A percentile compares a stretch with the other conserved stretches of the same genome.
Conservation (phyloP, 2,329 filamentous ascomycete genomes). For the Aureobasidium subglaciale region DNA sequence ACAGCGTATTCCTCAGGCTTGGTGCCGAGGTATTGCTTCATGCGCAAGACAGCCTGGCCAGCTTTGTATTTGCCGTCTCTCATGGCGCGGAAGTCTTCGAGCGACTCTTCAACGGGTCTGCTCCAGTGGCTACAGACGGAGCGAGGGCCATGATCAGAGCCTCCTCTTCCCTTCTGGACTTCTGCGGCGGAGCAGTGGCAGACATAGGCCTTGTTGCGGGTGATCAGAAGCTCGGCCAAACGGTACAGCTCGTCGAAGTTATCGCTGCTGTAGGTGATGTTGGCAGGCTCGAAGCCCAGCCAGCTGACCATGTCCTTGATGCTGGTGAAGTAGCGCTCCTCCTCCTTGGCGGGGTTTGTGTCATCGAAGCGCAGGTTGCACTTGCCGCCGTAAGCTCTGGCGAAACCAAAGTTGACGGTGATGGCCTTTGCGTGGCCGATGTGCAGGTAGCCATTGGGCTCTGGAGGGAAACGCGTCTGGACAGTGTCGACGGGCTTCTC, state of each 20-base stretch:
- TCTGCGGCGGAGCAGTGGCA: slow-evolving; percentile 81
- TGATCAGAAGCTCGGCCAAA: slow-evolving; percentile 77
- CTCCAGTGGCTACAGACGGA: slow-evolving; percentile 77
- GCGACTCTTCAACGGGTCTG: slow-evolving; percentile 65
- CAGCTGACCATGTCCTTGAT: slow-evolving; percentile 83
- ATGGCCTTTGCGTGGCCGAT: slow-evolving; percentile 95
- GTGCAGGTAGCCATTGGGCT: slow-evolving; percentile 87
- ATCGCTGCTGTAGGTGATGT: slow-evolving; percentile 82
- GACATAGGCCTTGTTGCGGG: slow-evolving; percentile 64
- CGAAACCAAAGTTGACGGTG: slow-evolving; percentile 93
- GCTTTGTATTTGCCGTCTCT: slow-evolving; percentile 83
- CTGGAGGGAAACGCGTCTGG: slow-evolving; percentile 44
- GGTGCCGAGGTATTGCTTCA: slow-evolving; percentile 76
- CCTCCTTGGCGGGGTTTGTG: slow-evolving; percentile 89
- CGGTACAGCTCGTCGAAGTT: slow-evolving; percentile 86
- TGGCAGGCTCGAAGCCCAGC: slow-evolving; percentile 74
- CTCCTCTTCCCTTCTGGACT: slow-evolving; percentile 80
- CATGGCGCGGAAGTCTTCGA: slow-evolving; percentile 83
- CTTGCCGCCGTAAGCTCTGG: slow-evolving; percentile 70
- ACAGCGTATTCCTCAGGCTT: slow-evolving; percentile 30
- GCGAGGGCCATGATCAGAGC: slow-evolving; percentile 59
- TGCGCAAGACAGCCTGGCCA: slow-evolving; percentile 74
- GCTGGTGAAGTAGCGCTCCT: slow-evolving; percentile 81
- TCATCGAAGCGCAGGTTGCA: slow-evolving; percentile 82
- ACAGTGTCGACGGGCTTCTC: slow-evolving; percentile 42